These are phyloP conservation scores for Coniochaeta sp. DNA, from an alignment of 2,329 filamentous ascomycete genomes.

Conservation along the genomic window DNA sequence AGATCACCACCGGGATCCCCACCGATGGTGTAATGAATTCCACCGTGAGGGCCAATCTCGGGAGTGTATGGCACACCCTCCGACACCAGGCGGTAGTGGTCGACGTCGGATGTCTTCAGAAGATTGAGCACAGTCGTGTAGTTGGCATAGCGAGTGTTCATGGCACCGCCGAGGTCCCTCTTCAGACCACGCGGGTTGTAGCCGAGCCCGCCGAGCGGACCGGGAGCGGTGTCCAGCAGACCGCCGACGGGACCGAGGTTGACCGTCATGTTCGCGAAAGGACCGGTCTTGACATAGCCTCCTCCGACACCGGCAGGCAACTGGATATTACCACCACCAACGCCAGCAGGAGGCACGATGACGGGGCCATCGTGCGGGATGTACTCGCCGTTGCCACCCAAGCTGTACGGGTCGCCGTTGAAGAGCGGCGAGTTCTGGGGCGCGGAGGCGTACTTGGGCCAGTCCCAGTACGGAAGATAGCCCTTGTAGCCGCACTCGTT, in stretches of 20 bases:
- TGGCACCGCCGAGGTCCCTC: conserved; percentile 18
- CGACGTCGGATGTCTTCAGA: conserved; percentile 21
- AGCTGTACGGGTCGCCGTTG: conserved; percentile 36
- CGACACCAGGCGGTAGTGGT: conserved; percentile 24
- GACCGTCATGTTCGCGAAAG: conserved; percentile 29
- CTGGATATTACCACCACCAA: conserved; percentile 1
- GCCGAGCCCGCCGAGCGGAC: conserved; percentile 18
- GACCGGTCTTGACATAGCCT: conserved; percentile 39
- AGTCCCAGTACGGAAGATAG: conserved; percentile 36
- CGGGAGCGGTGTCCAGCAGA: conserved; percentile 9
- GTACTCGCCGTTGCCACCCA: conserved; percentile 37
- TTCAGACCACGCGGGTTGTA: conserved; percentile 28
- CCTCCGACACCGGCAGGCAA: conserved; percentile 35
- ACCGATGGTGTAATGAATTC: conserved; percentile 23
- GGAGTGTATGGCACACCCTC: conserved; percentile 22
- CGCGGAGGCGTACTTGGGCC: conserved; percentile 36
- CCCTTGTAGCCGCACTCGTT: conserved; percentile 20
- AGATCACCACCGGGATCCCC: conserved; percentile 25
- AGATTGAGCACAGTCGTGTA: conserved; percentile 18
- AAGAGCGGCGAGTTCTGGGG: conserved; percentile 39
- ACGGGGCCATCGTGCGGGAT: conserved; percentile 21
- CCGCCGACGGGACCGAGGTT: conserved; percentile 24
- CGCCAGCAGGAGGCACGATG: conserved; percentile 15
- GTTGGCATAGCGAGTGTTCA: conserved; percentile 23
- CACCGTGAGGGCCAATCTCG: conserved; percentile 22